Evolutionary conservation across 2,329 filamentous ascomycete species (phyloP).

Genomic region (Aspergillus sp.): DNA sequence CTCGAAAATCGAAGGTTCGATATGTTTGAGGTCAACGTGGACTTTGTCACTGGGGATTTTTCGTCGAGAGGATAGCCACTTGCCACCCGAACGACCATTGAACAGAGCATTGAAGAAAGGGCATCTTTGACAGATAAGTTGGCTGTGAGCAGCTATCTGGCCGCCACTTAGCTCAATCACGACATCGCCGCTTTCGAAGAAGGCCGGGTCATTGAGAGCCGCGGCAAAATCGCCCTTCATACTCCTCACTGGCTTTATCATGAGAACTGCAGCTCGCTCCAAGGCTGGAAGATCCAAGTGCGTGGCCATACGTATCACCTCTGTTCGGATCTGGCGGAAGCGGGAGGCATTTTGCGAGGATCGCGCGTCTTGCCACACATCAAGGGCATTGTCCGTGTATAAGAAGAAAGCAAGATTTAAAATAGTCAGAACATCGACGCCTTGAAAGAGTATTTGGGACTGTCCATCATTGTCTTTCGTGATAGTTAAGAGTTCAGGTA

Average conservation of each 20-base stretch:
- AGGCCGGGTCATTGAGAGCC: slow-evolving; percentile 67
- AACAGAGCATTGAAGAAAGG: slow-evolving; percentile 93
- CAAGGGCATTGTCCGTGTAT: slow-evolving; percentile 77
- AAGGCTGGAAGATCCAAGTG: slow-evolving; percentile 69
- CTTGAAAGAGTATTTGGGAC: slow-evolving; percentile 63
- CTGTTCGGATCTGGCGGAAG: slow-evolving; percentile 76
- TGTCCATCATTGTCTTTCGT: slow-evolving; percentile 52
- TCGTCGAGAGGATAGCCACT: slow-evolving; percentile 75
- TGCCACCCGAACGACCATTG: slow-evolving; percentile 78
- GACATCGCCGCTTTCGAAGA: slow-evolving; percentile 78
- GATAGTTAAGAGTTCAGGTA: slow-evolving; percentile 63
- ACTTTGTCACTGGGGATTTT: slow-evolving; percentile 53
- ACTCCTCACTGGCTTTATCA: slow-evolving; percentile 63
- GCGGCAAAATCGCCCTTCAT: slow-evolving; percentile 69
- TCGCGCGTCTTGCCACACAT: slow-evolving; percentile 80
- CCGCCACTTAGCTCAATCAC: slow-evolving; percentile 75
- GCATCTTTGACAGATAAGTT: slow-evolving; percentile 76
- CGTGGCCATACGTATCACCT: slow-evolving; percentile 83
- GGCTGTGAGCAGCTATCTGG: slow-evolving; percentile 69
- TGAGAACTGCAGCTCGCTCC: slow-evolving; percentile 74
- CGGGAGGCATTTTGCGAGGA: slow-evolving; percentile 66
- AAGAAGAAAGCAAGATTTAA: slow-evolving; percentile 77
- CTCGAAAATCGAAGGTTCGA: slow-evolving; percentile 70
- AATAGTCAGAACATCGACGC: slow-evolving; percentile 74
- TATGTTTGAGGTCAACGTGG: slow-evolving; percentile 78